A percentile compares a stretch with the other conserved stretches of the same genome.
These are phyloP conservation scores for Arxiozyma heterogenica DNA, from an alignment of 1,139 yeast species.

Conservation along the genomic window DNA sequence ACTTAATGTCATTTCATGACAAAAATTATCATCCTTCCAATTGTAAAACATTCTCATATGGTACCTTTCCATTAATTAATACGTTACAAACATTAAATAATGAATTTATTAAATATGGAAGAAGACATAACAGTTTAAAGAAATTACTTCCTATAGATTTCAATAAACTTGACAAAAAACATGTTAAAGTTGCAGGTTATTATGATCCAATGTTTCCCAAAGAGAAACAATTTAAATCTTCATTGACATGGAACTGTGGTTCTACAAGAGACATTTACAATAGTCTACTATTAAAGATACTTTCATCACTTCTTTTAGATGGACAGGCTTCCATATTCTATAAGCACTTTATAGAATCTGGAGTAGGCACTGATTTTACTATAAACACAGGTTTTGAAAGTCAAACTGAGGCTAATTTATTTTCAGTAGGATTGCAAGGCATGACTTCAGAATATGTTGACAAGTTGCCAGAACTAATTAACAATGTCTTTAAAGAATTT, in stretches of 20 bases:
- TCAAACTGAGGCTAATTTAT: conserved; percentile 66
- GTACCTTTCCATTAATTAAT: conserved; percentile 55
- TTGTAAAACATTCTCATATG: conserved; percentile 80
- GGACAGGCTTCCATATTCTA: conserved; percentile 91
- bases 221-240: conserved; percentile 64
- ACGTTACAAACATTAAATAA: conserved; percentile 53
- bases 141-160: conserved; percentile 40
- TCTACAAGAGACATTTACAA: conserved; percentile 60
- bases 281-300: conserved; percentile 62
- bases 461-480: conserved; percentile 39
- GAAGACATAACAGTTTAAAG: conserved; percentile 29
- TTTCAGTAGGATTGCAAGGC: conserved; percentile 83
- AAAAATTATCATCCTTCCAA: conserved; percentile 83
- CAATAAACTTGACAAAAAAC: conserved; percentile 28
- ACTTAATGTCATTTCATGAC: conserved; percentile 65
- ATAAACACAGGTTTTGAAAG: conserved; percentile 85
- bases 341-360: conserved; percentile 74
- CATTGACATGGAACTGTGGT: conserved; percentile 84
- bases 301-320: conserved; percentile 67
- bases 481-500: conserved; percentile 39
- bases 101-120: conserved; percentile 47
- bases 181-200: conserved; percentile 56
- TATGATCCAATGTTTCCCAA: conserved; percentile 72
- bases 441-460: conserved; percentile 40
- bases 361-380: conserved; percentile 76